phyloP scores from a whole-genome alignment of 2,329 filamentous ascomycete genomes.

The Colletotrichum spaethianum region DNA sequence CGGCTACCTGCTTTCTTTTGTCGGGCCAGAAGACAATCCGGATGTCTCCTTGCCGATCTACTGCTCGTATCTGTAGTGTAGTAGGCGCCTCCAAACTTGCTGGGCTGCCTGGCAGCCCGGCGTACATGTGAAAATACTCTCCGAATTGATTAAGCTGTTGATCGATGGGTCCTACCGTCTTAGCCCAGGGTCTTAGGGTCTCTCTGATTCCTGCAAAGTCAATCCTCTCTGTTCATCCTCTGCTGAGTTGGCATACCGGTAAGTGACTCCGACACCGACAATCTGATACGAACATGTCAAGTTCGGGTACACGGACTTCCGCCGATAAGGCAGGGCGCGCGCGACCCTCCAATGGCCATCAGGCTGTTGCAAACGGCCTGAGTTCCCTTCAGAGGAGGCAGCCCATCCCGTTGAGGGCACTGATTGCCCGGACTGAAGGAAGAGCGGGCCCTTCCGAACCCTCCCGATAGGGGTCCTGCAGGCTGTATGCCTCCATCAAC shows the following conservation, averaged over 20 bases:
- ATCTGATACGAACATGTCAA: neutral
- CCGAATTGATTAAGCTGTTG: constrained; percentile 1
- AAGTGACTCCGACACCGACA: neutral
- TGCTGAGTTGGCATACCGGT: neutral
- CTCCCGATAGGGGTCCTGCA: constrained; percentile 42
- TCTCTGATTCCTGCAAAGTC: neutral
- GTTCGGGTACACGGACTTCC: neutral
- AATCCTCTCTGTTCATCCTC: neutral
- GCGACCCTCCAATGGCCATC: constrained; percentile 6
- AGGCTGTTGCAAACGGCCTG: constrained; percentile 24
- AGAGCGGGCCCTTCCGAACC: constrained; percentile 39
- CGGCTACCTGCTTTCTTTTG: constrained; percentile 14
- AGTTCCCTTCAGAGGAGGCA: constrained; percentile 8
- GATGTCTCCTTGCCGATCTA: constrained; percentile 35
- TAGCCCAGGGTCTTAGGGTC: constrained; percentile 4
- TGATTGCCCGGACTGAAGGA: constrained; percentile 17
- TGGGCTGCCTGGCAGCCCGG: constrained; percentile 22
- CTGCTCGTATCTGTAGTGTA: constrained; percentile 11
- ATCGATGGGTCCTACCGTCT: neutral
- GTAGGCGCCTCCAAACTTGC: constrained; percentile 26
- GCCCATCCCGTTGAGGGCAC: neutral
- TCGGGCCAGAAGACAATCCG: constrained; percentile 24
- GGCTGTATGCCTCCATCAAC: constrained; percentile 37
- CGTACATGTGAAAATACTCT: constrained; percentile 39
- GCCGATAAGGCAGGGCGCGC: constrained; percentile 13